These are phyloP conservation scores for Nakazawaea siamensis DNA, from an alignment of 805 yeast genomes.

Conservation along the genomic window DNA sequence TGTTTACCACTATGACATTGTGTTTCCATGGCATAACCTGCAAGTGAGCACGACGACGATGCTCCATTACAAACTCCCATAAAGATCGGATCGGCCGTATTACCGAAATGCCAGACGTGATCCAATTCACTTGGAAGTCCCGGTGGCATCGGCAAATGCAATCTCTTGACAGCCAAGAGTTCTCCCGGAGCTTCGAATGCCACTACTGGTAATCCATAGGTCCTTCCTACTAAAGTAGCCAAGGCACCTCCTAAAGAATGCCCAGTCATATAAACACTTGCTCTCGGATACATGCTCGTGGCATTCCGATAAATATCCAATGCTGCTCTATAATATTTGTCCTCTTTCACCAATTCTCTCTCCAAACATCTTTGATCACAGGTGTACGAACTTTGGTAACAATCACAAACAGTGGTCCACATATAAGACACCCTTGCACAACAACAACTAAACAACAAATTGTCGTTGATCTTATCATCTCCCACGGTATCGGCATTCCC, in stretches of 20 bases:
- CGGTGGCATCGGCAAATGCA: constrained; percentile 91
- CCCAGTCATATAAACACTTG: constrained; percentile 78
- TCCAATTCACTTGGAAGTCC: constrained; percentile 73
- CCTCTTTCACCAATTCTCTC: constrained; percentile 60
- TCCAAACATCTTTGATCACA: constrained; percentile 88
- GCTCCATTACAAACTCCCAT: constrained; percentile 98
- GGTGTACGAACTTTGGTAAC: constrained; percentile 74
- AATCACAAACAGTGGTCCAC: constrained; percentile 95
- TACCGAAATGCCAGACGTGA: constrained; percentile 91
- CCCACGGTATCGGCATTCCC: constrained; percentile 60
- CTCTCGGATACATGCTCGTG: constrained; percentile 50
- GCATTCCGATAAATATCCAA: constrained; percentile 74
- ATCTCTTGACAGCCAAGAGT: constrained; percentile 66
- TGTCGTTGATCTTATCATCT: constrained; percentile 81
- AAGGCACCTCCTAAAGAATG: constrained; percentile 93
- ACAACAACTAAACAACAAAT: constrained; percentile 86
- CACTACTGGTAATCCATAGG: constrained; percentile 85
- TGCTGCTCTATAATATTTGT: constrained; percentile 75
- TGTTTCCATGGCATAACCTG: constrained; percentile 96
- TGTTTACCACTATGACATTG: constrained; percentile 86
- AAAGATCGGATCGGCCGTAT: constrained; percentile 93
- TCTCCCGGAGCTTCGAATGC: constrained; percentile 95
- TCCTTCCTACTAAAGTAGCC: constrained; percentile 73
- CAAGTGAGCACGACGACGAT: constrained; percentile 78
- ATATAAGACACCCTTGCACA: constrained; percentile 87